Evolutionary conservation across 306 rosid species (phyloP), one percentile per base, ranked within the genome.

Genomic region (Sphenostylis stenocarpa): DNA sequence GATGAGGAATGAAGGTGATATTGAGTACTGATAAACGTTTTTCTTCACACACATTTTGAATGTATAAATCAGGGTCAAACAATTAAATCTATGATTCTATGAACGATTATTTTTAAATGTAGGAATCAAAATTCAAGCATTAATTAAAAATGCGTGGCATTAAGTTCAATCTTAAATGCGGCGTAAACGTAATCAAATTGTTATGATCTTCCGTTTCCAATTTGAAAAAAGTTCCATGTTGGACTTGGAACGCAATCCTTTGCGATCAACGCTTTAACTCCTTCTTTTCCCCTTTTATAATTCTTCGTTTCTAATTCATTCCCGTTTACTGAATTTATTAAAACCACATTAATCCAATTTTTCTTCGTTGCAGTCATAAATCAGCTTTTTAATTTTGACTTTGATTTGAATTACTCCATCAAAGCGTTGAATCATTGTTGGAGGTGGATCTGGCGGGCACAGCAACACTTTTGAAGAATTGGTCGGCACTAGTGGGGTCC

Each of bases 401-500:
- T 65, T 41, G 47, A 3, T 67, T 60, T 70, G 65, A 80, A 66
- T 45, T 56, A 57, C 36, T 73, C 39, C 33, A 66, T 8, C 1
- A 4, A 19, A 45, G 16, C 34, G 29, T 57, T 63, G 81, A 53
- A 52, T 63, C 44, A 51, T 64, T 3, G 12, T 58, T 49, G 61
- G 39, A 53, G 79, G 75, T 64, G 63, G 81, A 75, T 69, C 77
- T 44, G 78, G 65, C 44, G 6, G 21, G 26, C 23, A 58, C 61
- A 56, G 41, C 71, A 69, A 7, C 20, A 62, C 66, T 60, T 75
- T 70, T 57, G 15, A 56, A 58, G 73, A 52, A 20, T 26, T 31
- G 77, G 81, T 67, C 82, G 78, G 81, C 83, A 15, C 16, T 41
- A 39, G 33, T 74, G 12, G 78, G 81, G 61, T 48, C 90, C 67